A percentile compares a stretch with the other conserved stretches of the same genome.
These are phyloP conservation scores for Paraconiothyrium sp. DNA, from an alignment of 2,329 filamentous ascomycete species.

Conservation along the genomic window DNA sequence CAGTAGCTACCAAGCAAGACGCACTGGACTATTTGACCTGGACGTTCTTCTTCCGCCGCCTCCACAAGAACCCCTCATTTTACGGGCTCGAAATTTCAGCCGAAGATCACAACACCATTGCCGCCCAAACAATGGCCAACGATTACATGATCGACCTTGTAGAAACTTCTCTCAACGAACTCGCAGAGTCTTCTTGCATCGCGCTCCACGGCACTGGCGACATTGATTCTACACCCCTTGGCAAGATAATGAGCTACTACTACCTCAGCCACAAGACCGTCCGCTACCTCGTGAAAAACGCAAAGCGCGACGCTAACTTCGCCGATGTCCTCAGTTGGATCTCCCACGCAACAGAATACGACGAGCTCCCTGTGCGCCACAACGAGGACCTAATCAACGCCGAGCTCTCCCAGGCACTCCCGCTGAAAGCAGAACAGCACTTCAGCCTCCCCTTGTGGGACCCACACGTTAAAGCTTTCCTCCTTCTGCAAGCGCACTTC, in stretches of 20 bases:
- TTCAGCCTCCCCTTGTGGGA: conserved; percentile 93
- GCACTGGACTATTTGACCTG: conserved; percentile 97
- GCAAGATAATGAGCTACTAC: conserved; percentile 99
- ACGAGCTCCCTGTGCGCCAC: conserved; percentile 95
- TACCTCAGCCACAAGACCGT: conserved; percentile 95
- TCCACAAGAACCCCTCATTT: conserved; percentile 98
- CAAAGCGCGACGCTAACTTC: conserved; percentile 79
- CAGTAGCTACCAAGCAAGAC: conserved; percentile 93
- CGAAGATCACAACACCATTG: conserved; percentile 88
- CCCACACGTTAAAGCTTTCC: conserved; percentile 94
- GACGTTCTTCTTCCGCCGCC: conserved; percentile 98
- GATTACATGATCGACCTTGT: conserved; percentile 96
- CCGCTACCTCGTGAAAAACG: conserved; percentile 80
- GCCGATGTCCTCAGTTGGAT: conserved; percentile 90
- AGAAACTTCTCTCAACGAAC: conserved; percentile 81
- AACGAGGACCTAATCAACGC: conserved; percentile 98
- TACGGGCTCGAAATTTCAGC: conserved; percentile 94
- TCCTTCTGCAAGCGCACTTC: conserved; percentile 95
- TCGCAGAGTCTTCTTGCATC: conserved; percentile 86
- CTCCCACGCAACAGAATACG: conserved; percentile 92
- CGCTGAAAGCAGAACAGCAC: conserved; percentile 68
- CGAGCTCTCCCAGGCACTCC: conserved; percentile 83
- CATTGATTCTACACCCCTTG: conserved; percentile 87
- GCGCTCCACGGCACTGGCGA: conserved; percentile 85
- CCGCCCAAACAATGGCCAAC: conserved; percentile 87